A percentile compares a stretch with the other conserved stretches of the same genome.
phyloP scores from a whole-genome alignment of 73 alveolate species.

The Blepharisma stoltei region DNA sequence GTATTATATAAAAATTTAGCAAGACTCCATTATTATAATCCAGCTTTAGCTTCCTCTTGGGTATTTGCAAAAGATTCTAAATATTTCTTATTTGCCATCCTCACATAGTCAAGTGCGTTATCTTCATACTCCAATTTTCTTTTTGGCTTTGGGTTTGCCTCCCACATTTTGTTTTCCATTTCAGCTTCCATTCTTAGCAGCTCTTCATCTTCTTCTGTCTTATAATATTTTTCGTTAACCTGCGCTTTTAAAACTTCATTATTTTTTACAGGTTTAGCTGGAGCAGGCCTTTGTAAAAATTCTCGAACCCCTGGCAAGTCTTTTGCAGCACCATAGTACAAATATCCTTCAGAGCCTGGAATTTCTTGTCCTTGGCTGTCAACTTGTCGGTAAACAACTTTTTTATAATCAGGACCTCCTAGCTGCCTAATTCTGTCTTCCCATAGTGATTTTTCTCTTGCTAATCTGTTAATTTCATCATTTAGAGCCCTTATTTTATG shows the following conservation, averaged over 20 bases:
- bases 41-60: no score
- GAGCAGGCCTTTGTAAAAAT: slow-evolving; percentile 79
- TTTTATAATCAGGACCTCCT: slow-evolving; percentile 96
- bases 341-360: slow-evolving; percentile 94
- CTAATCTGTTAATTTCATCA: slow-evolving; percentile 92
- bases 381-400: slow-evolving; percentile 58
- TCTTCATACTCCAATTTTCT: slow-evolving; percentile 26
- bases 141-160: neutral
- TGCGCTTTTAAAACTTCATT: slow-evolving; percentile 33
- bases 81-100: neutral
- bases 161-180: slow-evolving; percentile 27
- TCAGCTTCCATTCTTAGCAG: slow-evolving; percentile 32
- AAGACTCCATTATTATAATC: no score
- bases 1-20: no score
- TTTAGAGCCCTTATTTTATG: slow-evolving; percentile 90
- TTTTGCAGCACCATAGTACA: slow-evolving; percentile 97
- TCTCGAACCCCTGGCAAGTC: slow-evolving; percentile 94
- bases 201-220: slow-evolving; percentile 31
- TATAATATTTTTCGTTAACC: neutral
- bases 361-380: slow-evolving; percentile 87
- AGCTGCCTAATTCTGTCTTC: slow-evolving; percentile 89
- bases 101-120: neutral
- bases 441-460: slow-evolving; percentile 87
- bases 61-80: neutral
- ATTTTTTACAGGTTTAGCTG: slow-evolving; percentile 72